These are phyloP conservation scores for Aspergillus sparsus DNA, from an alignment of 495 filamentous ascomycete species.

Conservation along the genomic window DNA sequence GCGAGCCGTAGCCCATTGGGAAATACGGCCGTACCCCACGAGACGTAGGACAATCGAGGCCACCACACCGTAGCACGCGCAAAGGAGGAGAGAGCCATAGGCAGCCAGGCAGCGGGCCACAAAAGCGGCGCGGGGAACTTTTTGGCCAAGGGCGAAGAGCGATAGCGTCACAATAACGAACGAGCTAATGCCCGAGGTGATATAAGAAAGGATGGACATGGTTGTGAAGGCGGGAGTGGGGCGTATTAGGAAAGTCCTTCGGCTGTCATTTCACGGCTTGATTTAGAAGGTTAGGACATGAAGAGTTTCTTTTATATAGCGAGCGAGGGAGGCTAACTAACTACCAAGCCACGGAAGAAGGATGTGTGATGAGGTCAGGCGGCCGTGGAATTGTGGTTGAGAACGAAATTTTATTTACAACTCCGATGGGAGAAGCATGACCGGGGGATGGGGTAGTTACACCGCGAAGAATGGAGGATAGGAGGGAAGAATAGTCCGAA, in stretches of 20 bases:
- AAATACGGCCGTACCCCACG: slow-evolving; percentile 68
- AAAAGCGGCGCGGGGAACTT: slow-evolving; percentile 62
- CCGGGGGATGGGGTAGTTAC: not conserved
- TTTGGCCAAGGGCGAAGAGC: slow-evolving; percentile 58
- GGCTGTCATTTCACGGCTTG: not conserved
- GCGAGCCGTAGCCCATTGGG: slow-evolving; percentile 83
- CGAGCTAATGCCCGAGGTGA: slow-evolving; percentile 54
- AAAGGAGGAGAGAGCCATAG: slow-evolving; percentile 62
- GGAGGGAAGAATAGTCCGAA: slow-evolving; percentile 15
- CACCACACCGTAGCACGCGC: slow-evolving; percentile 76
- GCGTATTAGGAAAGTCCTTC: not conserved
- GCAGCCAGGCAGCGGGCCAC: slow-evolving; percentile 70
- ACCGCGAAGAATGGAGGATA: slow-evolving; percentile 1
- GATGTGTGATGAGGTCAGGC: slow-evolving; percentile 25
- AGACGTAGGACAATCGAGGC: slow-evolving; percentile 71
- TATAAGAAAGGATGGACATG: slow-evolving; percentile 48
- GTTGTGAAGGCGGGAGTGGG: slow-evolving; percentile 2
- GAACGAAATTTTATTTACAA: slow-evolving; percentile 13
- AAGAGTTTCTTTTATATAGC: not conserved
- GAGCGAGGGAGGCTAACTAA: not conserved
- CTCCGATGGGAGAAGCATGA: slow-evolving; percentile 11
- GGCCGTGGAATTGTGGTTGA: slow-evolving; percentile 15
- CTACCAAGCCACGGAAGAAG: slow-evolving; percentile 7
- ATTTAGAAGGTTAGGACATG: not conserved
- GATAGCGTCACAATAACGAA: slow-evolving; percentile 57